A percentile compares a stretch with the other conserved stretches of the same genome.
Evolutionary conservation across 1,139 yeast genomes (phyloP).

Genomic region (Pichia sp.): DNA sequence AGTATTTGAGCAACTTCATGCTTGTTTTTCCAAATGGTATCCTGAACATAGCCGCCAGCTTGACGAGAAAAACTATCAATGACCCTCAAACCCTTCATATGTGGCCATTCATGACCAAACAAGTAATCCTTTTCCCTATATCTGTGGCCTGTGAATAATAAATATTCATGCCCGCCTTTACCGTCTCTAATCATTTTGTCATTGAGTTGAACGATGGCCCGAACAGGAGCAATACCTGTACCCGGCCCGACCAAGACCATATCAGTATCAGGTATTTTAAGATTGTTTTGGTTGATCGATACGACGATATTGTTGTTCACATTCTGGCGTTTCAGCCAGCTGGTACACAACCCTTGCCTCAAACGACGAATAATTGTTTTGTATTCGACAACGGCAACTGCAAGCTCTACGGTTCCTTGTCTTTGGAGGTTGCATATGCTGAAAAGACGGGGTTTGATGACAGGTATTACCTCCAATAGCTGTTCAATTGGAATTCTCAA

Average conservation of each 20-base stretch:
- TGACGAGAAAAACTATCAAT: conserved; percentile 65
- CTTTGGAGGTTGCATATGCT: conserved; percentile 68
- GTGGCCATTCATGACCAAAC: conserved; percentile 53
- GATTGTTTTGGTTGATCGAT: conserved; percentile 47
- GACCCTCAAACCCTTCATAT: conserved; percentile 37
- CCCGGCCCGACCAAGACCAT: conserved; percentile 80
- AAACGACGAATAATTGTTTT: conserved; percentile 72
- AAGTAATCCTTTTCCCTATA: conserved; percentile 61
- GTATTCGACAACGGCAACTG: conserved; percentile 83
- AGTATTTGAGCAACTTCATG: conserved; percentile 48
- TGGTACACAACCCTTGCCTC: conserved; percentile 80
- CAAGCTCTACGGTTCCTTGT: conserved; percentile 48
- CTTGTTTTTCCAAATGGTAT: conserved; percentile 50
- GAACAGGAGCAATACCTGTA: conserved; percentile 89
- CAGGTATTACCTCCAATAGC: conserved; percentile 71
- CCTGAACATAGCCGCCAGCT: conserved; percentile 60
- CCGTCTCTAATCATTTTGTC: conserved; percentile 18
- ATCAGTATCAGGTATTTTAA: conserved; percentile 32
- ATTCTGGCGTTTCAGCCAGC: conserved; percentile 56
- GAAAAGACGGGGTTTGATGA: conserved; percentile 73
- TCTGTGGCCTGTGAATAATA: conserved; percentile 77
- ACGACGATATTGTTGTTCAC: conserved; percentile 50
- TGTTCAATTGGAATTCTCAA: conserved; percentile 70
- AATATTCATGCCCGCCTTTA: conserved; percentile 31
- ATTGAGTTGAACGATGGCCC: conserved; percentile 50